Evolutionary conservation across 805 yeast species (phyloP).

Genomic region (Alloascoidea africana): DNA sequence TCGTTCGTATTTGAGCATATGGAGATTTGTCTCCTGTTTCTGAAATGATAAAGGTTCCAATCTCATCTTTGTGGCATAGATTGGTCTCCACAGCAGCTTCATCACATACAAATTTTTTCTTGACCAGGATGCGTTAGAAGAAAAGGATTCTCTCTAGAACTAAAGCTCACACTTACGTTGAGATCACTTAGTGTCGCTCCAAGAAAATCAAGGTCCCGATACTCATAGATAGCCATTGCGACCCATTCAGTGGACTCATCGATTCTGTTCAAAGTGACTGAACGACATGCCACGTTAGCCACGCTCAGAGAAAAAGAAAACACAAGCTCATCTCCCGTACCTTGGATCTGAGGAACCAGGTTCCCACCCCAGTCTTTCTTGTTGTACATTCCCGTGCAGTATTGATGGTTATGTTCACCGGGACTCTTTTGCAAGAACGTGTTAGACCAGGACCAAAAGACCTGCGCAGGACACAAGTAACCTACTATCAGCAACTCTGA

Average conservation of each 20-base stretch:
- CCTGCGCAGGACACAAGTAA: no score
- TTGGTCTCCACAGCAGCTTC: conserved; percentile 40
- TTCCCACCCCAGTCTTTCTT: conserved; percentile 80
- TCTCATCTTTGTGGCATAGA: conserved; percentile 37
- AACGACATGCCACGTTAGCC: conserved; percentile 18
- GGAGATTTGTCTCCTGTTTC: conserved; percentile 23
- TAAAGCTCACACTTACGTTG: conserved; percentile 6
- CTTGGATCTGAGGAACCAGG: conserved; percentile 42
- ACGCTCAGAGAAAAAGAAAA: conserved; percentile 18
- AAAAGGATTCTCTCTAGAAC: no score
- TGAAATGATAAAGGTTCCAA: conserved; percentile 48
- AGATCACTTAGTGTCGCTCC: conserved; percentile 39
- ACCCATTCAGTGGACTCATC: conserved; percentile 28
- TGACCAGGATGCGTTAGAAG: background rate
- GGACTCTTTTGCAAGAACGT: no score
- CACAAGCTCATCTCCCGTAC: conserved; percentile 22
- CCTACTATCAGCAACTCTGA: no score
- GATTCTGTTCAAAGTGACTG: no score
- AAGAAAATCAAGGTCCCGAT: conserved; percentile 52
- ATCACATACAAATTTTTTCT: conserved; percentile 58
- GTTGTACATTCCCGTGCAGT: conserved; percentile 89
- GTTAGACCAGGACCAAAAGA: no score
- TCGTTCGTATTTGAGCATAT: conserved; percentile 39
- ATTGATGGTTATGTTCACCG: no score
- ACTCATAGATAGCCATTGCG: conserved; percentile 70